Evolutionary conservation across 768 basidiomycete species (phyloP).

Genomic region (Lactarius trivialis): DNA sequence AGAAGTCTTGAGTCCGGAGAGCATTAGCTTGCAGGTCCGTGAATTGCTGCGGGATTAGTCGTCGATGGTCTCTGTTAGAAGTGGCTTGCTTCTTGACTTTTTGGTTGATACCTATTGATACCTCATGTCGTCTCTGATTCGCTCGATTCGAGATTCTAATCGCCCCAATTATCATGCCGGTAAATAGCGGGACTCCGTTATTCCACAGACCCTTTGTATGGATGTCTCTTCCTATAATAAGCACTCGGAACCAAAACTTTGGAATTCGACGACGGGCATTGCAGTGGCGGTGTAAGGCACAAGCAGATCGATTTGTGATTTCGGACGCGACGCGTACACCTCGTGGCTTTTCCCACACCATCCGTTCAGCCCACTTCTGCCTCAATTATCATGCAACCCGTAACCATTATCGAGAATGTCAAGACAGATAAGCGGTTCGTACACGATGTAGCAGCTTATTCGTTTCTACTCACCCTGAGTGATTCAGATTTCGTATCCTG

Average conservation of each 20-base stretch:
- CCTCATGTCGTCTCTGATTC: no score
- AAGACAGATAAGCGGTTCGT: neutral
- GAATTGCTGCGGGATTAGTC: neutral
- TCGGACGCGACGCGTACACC: no score
- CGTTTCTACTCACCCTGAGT: neutral
- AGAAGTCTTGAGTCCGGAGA: neutral
- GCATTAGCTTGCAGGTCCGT: neutral
- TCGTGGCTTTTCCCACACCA: no score
- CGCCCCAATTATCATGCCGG: no score
- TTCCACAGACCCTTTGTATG: neutral
- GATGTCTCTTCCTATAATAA: neutral
- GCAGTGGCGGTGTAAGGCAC: neutral
- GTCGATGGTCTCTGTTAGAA: no score
- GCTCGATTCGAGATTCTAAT: no score
- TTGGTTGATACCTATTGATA: no score
- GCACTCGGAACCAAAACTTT: neutral
- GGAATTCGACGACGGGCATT: neutral
- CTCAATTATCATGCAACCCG: neutral
- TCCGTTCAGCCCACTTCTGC: neutral
- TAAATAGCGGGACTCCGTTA: neutral
- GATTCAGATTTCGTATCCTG: neutral
- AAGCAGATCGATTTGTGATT: no score
- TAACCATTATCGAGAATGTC: neutral
- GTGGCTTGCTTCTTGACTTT: no score
- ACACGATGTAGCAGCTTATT: neutral